phyloP scores from a whole-genome alignment of 257 asterid genomes.

The Solanum infundibuliforme region DNA sequence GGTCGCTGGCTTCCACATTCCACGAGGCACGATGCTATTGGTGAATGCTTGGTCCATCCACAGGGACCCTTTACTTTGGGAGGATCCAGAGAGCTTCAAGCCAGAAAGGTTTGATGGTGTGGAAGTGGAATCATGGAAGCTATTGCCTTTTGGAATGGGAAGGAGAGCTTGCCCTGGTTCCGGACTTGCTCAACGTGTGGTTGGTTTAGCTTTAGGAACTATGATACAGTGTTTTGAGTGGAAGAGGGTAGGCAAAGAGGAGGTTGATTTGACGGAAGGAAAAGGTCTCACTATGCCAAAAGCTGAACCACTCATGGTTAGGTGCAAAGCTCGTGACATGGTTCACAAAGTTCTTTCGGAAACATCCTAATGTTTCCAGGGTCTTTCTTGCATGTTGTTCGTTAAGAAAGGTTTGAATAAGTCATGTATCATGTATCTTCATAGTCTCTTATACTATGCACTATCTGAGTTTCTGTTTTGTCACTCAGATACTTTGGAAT shows the following conservation, averaged over 20 bases:
- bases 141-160: slow-evolving; percentile 66
- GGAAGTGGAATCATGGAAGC: slow-evolving; percentile 14
- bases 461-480: background rate
- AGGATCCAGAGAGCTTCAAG: slow-evolving; percentile 33
- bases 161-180: slow-evolving; percentile 67
- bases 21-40: slow-evolving; percentile 35
- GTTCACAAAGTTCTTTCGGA: slow-evolving; percentile 1
- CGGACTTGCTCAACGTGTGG: slow-evolving; percentile 38
- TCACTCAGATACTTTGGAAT: background rate
- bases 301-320: slow-evolving; percentile 30
- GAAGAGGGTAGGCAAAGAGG: slow-evolving; percentile 18
- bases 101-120: slow-evolving; percentile 44
- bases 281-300: slow-evolving; percentile 33
- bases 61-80: slow-evolving; percentile 48
- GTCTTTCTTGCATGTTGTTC: background rate
- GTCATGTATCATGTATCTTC: background rate
- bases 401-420: background rate
- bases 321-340: slow-evolving; percentile 22
- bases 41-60: slow-evolving; percentile 70
- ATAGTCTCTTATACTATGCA: background rate
- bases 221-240: slow-evolving; percentile 58
- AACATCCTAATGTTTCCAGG: background rate
- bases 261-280: slow-evolving; percentile 44
- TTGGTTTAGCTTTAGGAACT: slow-evolving; percentile 34
- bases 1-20: slow-evolving; percentile 43